Evolutionary conservation across 805 yeast genomes (phyloP), one percentile per base, ranked within the genome.

Genomic region (Metschnikowia shivogae): DNA sequence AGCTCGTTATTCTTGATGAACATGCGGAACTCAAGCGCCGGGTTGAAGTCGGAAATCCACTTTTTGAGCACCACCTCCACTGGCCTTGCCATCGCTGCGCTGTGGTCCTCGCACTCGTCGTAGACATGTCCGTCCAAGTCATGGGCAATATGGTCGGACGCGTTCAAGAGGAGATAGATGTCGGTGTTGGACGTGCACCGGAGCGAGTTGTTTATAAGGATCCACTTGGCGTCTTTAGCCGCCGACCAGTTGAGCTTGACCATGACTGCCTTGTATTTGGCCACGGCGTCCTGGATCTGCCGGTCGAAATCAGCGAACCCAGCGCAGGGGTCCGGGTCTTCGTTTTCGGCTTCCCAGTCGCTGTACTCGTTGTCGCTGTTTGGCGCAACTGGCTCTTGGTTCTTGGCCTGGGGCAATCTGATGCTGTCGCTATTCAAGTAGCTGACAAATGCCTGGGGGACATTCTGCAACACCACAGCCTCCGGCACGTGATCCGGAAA

Each of bases 231-330:
- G 65, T 93, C 99, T 59, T 82, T 84, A 1, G 99, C 99, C 1
- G 97, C 86, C 0, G 97, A 89, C 99, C 99, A 93, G 69, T 93
- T 93, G 54, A 92, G 68, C 59, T 93, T 93, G 1, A 98, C 98
- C 1, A 88, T 75, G 2, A 89, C 88, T 1, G 79, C 67, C 0
- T 85, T 84, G 39, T 61, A 64, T 24, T 76, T 67, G 35, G 72
- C 68, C 11, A 93, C 76, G 0, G 72, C 58, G 0, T 54, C 47
- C 30, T 67, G 66, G 13, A 92, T 70, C 35, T 70, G 55, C 0
- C 67, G 54, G 57, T 90, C 95, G 17, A 89, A 67, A 0, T 77
- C 82, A 8, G 70, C 70, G 54, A 89, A 89, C 22, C 45, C 34
- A 6, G 46, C 48, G 9, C 42, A 46, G 6, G 54, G 54, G 8